phyloP scores from a whole-genome alignment of 2,329 filamentous ascomycete species.

The Pseudogymnoascus sp. region DNA sequence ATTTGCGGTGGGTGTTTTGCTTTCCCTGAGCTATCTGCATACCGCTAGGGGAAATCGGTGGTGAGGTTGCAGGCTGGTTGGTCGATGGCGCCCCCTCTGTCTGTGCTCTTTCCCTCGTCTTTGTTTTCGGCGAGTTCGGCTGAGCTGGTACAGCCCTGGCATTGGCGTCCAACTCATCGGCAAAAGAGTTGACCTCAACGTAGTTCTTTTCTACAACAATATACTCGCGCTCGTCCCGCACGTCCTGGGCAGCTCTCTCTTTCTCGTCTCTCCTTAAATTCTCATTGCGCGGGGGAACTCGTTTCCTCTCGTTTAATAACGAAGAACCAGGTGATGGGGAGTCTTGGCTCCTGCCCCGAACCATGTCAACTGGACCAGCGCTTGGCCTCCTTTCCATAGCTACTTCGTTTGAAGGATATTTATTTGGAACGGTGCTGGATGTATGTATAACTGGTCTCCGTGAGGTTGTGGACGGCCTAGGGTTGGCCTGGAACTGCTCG shows the following conservation, averaged over 20 bases:
- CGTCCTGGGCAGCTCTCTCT: slow-evolving; percentile 70
- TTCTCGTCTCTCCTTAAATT: slow-evolving; percentile 42
- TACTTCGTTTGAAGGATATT: slow-evolving; percentile 30
- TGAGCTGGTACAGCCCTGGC: slow-evolving; percentile 40
- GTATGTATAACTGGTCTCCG: slow-evolving; percentile 29
- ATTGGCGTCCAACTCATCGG: slow-evolving; percentile 85
- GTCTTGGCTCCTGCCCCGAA: slow-evolving; percentile 22
- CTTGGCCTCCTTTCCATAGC: slow-evolving; percentile 24
- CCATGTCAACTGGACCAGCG: slow-evolving; percentile 11
- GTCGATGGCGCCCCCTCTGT: slow-evolving; percentile 65
- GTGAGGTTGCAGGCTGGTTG: slow-evolving; percentile 58
- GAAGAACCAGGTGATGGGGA: slow-evolving; percentile 29
- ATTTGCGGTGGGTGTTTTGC: slow-evolving; percentile 57
- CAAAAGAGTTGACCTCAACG: slow-evolving; percentile 94
- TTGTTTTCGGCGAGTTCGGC: slow-evolving; percentile 43
- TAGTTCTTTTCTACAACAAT: slow-evolving; percentile 91
- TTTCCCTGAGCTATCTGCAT: slow-evolving; percentile 66
- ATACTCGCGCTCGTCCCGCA: slow-evolving; percentile 87
- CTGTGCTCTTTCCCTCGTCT: slow-evolving; percentile 66
- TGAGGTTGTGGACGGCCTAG: not conserved
- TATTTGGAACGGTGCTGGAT: slow-evolving; percentile 40
- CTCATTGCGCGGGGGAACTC: slow-evolving; percentile 15
- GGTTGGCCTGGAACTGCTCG: not conserved
- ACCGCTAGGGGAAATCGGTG: slow-evolving; percentile 54
- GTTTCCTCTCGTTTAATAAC: slow-evolving; percentile 30